These are phyloP conservation scores for Euphorbia schlechtendalii DNA, from an alignment of 441 rosid genomes.

Conservation along the genomic window DNA sequence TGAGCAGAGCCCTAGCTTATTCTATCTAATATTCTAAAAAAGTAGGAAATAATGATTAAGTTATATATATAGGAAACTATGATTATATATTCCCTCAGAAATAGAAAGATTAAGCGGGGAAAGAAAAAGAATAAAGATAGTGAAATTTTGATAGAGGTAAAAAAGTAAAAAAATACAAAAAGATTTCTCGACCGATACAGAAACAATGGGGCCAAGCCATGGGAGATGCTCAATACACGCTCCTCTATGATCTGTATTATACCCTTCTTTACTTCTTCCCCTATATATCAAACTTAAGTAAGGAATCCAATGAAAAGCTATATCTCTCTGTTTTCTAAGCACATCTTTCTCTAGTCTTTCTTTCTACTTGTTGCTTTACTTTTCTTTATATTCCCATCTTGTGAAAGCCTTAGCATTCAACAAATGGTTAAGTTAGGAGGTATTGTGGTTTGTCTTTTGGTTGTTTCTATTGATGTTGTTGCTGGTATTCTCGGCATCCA, in stretches of 20 bases:
- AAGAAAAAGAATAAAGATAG: not conserved
- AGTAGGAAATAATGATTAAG: no score
- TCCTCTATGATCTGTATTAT: conserved; percentile 40
- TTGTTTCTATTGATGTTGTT: conserved; percentile 67
- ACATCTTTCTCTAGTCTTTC: conserved; percentile 7
- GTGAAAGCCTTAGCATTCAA: no score
- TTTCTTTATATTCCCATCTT: not conserved
- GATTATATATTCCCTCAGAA: not conserved
- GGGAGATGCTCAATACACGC: not conserved
- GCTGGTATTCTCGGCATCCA: conserved; percentile 84
- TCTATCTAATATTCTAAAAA: no score
- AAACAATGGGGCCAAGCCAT: no score
- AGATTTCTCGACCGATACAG: no score
- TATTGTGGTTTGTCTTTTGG: conserved; percentile 59
- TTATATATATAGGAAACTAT: no score
- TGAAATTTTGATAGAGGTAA: not conserved
- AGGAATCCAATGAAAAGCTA: conserved; percentile 26
- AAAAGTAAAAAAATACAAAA: not conserved
- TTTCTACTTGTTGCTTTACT: not conserved
- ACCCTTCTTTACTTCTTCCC: conserved; percentile 46
- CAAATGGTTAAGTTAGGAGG: conserved; percentile 55
- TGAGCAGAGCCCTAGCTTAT: no score
- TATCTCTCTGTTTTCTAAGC: not conserved
- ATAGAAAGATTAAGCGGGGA: not conserved
- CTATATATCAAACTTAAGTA: conserved; percentile 39